Conservation (phyloP, 2,329 filamentous ascomycete species). For the Clonostachys byssicola region DNA sequence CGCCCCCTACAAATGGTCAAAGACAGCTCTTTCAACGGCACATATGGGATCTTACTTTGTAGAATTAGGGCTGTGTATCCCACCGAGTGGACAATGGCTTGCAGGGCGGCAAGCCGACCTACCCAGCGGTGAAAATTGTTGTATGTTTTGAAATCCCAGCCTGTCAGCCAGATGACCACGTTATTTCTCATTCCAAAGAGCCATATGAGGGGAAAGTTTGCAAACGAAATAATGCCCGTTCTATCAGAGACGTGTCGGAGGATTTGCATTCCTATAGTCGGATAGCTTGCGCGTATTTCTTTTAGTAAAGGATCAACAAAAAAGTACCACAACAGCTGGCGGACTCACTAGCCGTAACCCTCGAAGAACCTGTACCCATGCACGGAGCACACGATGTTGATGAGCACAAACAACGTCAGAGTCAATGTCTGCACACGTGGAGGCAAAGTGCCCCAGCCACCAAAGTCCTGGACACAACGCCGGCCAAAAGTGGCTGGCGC, state of each 20-base stretch:
- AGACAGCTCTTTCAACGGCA: not conserved
- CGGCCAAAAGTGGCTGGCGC: slow-evolving; percentile 38
- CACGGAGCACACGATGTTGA: slow-evolving; percentile 29
- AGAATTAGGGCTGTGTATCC: slow-evolving; percentile 47
- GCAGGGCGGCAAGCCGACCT: slow-evolving; percentile 55
- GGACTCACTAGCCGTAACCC: slow-evolving; percentile 29
- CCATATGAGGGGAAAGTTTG: slow-evolving; percentile 61
- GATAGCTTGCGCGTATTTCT: slow-evolving; percentile 19
- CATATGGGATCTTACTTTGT: slow-evolving; percentile 11
- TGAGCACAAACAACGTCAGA: slow-evolving; percentile 24
- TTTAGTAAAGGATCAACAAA: not conserved
- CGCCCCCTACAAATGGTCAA: slow-evolving; percentile 21
- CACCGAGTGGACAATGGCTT: slow-evolving; percentile 59
- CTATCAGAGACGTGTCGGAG: slow-evolving; percentile 57
- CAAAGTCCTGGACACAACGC: slow-evolving; percentile 29
- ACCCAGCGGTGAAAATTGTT: slow-evolving; percentile 66
- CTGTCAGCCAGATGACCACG: slow-evolving; percentile 59
- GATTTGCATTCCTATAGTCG: slow-evolving; percentile 20
- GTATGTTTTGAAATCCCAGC: slow-evolving; percentile 64
- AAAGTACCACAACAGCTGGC: not conserved
- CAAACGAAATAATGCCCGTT: slow-evolving; percentile 59
- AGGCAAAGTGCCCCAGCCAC: slow-evolving; percentile 38
- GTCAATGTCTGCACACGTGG: slow-evolving; percentile 34
- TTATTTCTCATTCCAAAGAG: slow-evolving; percentile 66
- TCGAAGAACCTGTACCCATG: slow-evolving; percentile 28